Evolutionary conservation across 1,284 basidiomycete genomes (phyloP).

Genomic region (Sanghuangporus weigelae): DNA sequence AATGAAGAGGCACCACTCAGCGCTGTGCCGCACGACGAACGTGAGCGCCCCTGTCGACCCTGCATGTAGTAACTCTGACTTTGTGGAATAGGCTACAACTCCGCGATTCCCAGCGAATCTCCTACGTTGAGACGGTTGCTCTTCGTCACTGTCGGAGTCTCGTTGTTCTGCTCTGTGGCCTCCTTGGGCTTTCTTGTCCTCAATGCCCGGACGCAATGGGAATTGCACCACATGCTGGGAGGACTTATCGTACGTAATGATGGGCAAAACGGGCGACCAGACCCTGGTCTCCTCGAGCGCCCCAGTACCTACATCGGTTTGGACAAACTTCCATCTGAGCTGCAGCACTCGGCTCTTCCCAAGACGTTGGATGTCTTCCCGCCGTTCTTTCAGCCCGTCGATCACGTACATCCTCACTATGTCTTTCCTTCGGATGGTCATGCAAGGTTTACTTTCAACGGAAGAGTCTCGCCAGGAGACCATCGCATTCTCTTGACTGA

Average conservation of each 20-base stretch:
- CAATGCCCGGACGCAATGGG: conserved; percentile 8
- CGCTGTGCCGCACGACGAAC: not conserved
- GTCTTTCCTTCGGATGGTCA: conserved; percentile 15
- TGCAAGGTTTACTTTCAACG: conserved; percentile 17
- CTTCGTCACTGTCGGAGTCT: not conserved
- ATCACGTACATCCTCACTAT: conserved; percentile 10
- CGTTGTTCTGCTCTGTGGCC: conserved; percentile 2
- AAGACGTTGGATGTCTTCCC: conserved; percentile 15
- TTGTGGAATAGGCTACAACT: not conserved
- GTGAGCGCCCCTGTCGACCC: not conserved
- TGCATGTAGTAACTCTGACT: not conserved
- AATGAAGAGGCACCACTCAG: not conserved
- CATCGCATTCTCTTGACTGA: conserved; percentile 16
- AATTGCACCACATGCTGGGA: conserved; percentile 9
- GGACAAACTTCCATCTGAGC: conserved; percentile 15
- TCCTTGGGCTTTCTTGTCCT: conserved; percentile 10
- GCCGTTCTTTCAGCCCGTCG: conserved; percentile 15
- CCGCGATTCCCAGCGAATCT: not conserved
- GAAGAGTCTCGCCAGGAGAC: conserved; percentile 16
- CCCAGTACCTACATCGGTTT: conserved; percentile 16
- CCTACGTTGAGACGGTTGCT: not conserved
- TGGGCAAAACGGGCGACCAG: conserved; percentile 1
- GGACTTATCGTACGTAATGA: not conserved
- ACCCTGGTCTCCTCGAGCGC: conserved; percentile 8
- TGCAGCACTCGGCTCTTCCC: conserved; percentile 12